phyloP scores from a whole-genome alignment of 495 filamentous ascomycete species.

The Trichoderma virens region DNA sequence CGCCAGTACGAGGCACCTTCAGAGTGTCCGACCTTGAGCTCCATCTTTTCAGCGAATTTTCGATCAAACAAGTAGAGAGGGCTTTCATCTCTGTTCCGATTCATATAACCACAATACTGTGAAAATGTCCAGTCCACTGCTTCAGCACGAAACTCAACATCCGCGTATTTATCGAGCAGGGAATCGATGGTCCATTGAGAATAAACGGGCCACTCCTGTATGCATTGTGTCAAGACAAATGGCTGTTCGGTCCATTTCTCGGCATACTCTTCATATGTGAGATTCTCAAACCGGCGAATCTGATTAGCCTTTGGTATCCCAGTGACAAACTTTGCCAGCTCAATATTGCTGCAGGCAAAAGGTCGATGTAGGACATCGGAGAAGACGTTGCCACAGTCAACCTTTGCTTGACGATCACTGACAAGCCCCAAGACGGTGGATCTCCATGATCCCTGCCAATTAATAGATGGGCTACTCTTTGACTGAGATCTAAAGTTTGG shows the following conservation, averaged over 20 bases:
- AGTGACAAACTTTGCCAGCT: constrained; percentile 53
- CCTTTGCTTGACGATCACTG: constrained; percentile 33
- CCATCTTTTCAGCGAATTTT: constrained; percentile 82
- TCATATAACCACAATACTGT: constrained; percentile 80
- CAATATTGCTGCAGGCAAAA: constrained; percentile 77
- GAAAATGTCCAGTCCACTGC: constrained; percentile 84
- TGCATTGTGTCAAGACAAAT: constrained; percentile 82
- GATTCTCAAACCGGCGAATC: constrained; percentile 60
- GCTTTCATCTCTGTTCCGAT: constrained; percentile 73
- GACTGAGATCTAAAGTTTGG: background rate
- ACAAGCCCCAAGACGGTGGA: constrained; percentile 66
- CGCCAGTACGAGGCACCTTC: constrained; percentile 63
- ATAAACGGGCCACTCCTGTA: constrained; percentile 76
- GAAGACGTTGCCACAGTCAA: constrained; percentile 74
- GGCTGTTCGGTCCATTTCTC: constrained; percentile 69
- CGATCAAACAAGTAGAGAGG: constrained; percentile 91
- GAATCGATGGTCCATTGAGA: constrained; percentile 61
- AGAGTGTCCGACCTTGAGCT: constrained; percentile 47
- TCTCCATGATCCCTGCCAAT: constrained; percentile 85
- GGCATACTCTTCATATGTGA: constrained; percentile 67
- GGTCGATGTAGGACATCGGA: constrained; percentile 88
- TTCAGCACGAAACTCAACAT: constrained; percentile 75
- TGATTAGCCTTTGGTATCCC: constrained; percentile 67
- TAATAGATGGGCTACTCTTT: constrained; percentile 29
- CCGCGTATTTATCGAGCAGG: constrained; percentile 55